These are phyloP conservation scores for Glarea lozoyensis DNA, from an alignment of 495 filamentous ascomycete genomes.

Conservation along the genomic window DNA sequence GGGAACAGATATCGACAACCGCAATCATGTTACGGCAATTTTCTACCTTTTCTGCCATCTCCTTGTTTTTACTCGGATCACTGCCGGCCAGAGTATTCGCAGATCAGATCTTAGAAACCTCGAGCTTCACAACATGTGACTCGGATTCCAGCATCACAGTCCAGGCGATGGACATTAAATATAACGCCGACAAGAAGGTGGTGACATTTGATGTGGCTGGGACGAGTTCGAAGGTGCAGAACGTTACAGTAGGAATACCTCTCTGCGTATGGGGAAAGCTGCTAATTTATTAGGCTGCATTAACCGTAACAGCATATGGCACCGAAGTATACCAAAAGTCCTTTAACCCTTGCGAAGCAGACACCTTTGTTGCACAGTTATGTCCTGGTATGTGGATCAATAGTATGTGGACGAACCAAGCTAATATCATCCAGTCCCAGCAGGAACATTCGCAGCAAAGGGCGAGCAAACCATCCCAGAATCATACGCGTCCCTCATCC, in stretches of 20 bases:
- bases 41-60: slow-evolving; percentile 13
- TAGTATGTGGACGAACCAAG: neutral
- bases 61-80: slow-evolving; percentile 21
- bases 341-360: slow-evolving; percentile 72
- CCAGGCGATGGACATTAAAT: slow-evolving; percentile 65
- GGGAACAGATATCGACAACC: slow-evolving; percentile 1
- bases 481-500: slow-evolving; percentile 64
- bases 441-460: slow-evolving; percentile 60
- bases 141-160: slow-evolving; percentile 59
- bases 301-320: slow-evolving; percentile 83
- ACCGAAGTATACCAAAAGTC: slow-evolving; percentile 66
- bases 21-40: slow-evolving; percentile 15
- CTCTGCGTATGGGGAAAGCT: neutral
- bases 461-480: slow-evolving; percentile 62
- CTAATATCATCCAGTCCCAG: slow-evolving; percentile 47
- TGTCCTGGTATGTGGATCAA: slow-evolving; percentile 62
- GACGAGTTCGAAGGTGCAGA: slow-evolving; percentile 61
- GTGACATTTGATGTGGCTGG: slow-evolving; percentile 81
- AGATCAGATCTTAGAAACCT: slow-evolving; percentile 67
- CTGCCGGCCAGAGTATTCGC: slow-evolving; percentile 32
- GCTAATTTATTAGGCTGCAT: slow-evolving; percentile 34
- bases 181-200: slow-evolving; percentile 60
- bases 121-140: slow-evolving; percentile 70
- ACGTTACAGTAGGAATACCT: slow-evolving; percentile 45
- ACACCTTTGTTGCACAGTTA: slow-evolving; percentile 57